Evolutionary conservation across 2,329 filamentous ascomycete genomes (phyloP), one percentile per base, ranked within the genome.

Genomic region (Colletotrichum viniferum): DNA sequence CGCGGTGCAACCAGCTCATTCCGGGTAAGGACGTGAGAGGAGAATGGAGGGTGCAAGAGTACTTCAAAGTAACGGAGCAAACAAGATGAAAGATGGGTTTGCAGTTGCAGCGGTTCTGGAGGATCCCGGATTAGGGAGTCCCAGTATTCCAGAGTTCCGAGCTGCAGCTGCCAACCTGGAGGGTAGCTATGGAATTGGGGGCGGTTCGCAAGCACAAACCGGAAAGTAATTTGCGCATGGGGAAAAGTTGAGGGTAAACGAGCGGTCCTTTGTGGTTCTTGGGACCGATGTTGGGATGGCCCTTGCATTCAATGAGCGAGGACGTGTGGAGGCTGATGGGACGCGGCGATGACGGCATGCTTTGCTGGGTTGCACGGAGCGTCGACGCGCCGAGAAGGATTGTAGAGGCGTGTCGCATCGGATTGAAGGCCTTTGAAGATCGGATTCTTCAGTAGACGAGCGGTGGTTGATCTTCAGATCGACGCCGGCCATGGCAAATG

Each of bases 381-480:
- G 21, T 32, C 26, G 61, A 66, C 43, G 28, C 36, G 68, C 72
- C 55, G 36, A 67, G 61, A 70, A 32, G 18, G n/a, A 30, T 26
- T 38, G 52, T 48, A 32, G 61, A 71, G 61, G 34, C 5, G 43
- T 24, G 34, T 56, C 13, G 48, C 58, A 30, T 71, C 58, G 28
- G n/a, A 43, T 36, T 55, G 38, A 36, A 43, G 36, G 5, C 58
- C 18, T 16, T 26, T 68, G 34, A 26, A 32, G 26, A 60, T 43
- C 21, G 34, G 28, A 28, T 16, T 62, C 9, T 55, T 24, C 24
- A 30, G 48, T 28, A 30, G 28, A 67, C 13, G 55, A 24, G 56
- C 30, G 24, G 13, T 26, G 52, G 24, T 34, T 56, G 55, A 72
- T 72, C 68, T 72, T 26, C 72, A 30, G 68, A 74, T 74, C 72